Evolutionary conservation across 495 filamentous ascomycete genomes (phyloP), one percentile per base, ranked within the genome.

Genomic region (Penicillium roqueforti): DNA sequence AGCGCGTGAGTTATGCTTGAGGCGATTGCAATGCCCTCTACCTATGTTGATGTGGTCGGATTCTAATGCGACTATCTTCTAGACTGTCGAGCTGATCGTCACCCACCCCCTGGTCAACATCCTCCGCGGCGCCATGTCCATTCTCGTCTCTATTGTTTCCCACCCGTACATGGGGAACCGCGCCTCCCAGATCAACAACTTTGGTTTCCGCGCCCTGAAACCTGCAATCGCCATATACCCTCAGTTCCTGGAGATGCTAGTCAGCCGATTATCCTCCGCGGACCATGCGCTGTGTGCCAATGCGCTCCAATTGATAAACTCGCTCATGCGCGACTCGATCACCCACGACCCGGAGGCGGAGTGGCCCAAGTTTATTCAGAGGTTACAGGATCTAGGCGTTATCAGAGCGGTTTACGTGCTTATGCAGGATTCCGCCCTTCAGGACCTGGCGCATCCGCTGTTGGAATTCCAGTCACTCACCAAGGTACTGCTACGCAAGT

Each of bases 231-330:
- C 88, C 16, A 79, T 88, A 4, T 88, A 97, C 67, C 91, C 93
- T 7, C 87, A 93, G 55, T 97, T 99, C 66, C 83, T 97, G 57
- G 92, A 95, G 63, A 92, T 93, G 76, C 83, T 97, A 19, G 92
- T 97, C 53, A 84, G 81, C 58, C 83, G 92, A 63, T 76, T 97
- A 11, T 90, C 92, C 32, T 91, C 89, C 10, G 93, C 92, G 16
- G 93, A 99, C 63, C 95, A 99, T 71, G 91, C 92, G 3, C 79
- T 99, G 16, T 97, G 95, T 70, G 93, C 91, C 42, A 97, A 97
- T 72, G 89, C 93, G 2, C 74, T 99, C 32, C 91, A 95, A 74
- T 75, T 99, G 53, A 88, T 99, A 63, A 99, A 97, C 65, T 87
- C 92, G 0, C 78, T 99, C 18, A 95, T 97, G 79, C 81, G 93